Percentiles rank a stretch among this genome's conserved stretches.
Conservation (phyloP, 1,284 basidiomycete species). For the Phlebopus sp. region DNA sequence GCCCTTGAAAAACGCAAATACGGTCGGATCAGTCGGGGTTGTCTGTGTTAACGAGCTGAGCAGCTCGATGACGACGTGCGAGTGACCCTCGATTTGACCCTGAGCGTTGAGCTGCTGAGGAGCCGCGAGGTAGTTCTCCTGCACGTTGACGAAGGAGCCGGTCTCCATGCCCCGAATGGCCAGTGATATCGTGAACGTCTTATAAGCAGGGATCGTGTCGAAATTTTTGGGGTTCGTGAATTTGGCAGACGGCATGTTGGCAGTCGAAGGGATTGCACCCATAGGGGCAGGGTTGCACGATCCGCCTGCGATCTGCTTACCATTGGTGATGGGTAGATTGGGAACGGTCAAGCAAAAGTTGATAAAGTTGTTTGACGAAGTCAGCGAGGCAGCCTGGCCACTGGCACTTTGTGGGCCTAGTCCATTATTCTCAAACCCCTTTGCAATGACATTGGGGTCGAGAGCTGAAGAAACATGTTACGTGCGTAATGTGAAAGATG, state of each 20-base stretch:
- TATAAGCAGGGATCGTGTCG: constrained; percentile 48
- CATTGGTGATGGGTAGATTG: constrained; percentile 56
- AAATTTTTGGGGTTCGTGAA: constrained; percentile 57
- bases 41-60: constrained; percentile 49
- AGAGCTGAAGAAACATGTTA: constrained; percentile 42
- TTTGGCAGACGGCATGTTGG: constrained; percentile 59
- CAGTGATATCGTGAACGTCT: constrained; percentile 57
- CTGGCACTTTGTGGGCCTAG: constrained; percentile 41
- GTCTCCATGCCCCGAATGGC: constrained; percentile 54
- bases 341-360: constrained; percentile 58
- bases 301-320: constrained; percentile 54
- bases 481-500: constrained; percentile 11
- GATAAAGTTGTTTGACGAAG: constrained; percentile 72
- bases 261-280: constrained; percentile 52
- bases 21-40: constrained; percentile 50
- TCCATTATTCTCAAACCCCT: constrained; percentile 51
- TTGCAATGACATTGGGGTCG: constrained; percentile 50
- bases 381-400: constrained; percentile 58
- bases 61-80: constrained; percentile 61
- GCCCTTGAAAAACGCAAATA: constrained; percentile 71
- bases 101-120: constrained; percentile 58
- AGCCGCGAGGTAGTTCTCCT: constrained; percentile 62
- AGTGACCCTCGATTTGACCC: constrained; percentile 59
- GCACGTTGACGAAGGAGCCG: constrained; percentile 61
- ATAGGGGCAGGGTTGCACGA: constrained; percentile 68